phyloP scores from a whole-genome alignment of 345 rosid species.

The Lenwebbia sp. region DNA sequence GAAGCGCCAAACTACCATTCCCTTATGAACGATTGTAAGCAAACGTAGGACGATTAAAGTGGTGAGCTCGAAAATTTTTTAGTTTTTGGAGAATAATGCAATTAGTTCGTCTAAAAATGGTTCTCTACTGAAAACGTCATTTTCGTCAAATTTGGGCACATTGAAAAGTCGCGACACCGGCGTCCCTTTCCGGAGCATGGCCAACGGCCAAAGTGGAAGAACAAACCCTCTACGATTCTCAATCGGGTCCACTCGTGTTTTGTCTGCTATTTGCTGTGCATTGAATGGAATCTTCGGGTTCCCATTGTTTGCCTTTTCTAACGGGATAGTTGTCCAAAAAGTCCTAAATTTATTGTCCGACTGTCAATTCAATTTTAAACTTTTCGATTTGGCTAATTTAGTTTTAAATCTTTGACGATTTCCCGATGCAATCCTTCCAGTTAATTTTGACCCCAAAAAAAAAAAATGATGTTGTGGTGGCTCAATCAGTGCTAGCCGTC shows the following conservation, averaged over 20 bases:
- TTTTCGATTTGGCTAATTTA: too few relatives aligned
- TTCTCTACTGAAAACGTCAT: background rate
- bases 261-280: background rate
- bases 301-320: background rate
- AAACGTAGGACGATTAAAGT: too few relatives aligned
- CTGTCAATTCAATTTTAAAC: too few relatives aligned
- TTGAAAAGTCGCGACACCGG: background rate
- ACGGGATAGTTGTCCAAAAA: too few relatives aligned
- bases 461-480: too few relatives aligned
- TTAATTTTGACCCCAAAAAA: too few relatives aligned
- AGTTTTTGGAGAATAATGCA: background rate
- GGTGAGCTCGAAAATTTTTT: accelerated
- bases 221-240: background rate
- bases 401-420: too few relatives aligned
- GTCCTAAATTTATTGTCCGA: too few relatives aligned
- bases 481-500: too few relatives aligned
- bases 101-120: background rate
- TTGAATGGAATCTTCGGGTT: background rate
- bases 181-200: background rate
- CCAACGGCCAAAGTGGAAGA: background rate
- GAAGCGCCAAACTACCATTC: too few relatives aligned
- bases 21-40: too few relatives aligned
- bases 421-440: too few relatives aligned
- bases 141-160: accelerated
- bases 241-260: background rate